phyloP scores from a whole-genome alignment of 352 stramenopile species.

The Phytophthora aleatoria region DNA sequence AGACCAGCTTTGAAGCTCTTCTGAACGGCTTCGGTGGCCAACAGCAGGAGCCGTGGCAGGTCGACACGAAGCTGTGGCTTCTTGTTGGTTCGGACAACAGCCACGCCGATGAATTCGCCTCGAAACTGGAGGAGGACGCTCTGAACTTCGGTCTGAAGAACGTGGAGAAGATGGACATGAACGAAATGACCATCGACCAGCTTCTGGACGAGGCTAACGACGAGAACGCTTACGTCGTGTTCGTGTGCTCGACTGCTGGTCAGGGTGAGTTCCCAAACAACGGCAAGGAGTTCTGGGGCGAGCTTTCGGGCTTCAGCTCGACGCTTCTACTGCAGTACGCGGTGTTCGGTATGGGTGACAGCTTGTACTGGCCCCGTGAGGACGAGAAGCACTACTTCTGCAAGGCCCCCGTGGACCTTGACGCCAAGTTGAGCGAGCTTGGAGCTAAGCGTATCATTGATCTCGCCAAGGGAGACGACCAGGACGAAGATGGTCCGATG shows the following conservation, averaged over 20 bases:
- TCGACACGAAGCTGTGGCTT: constrained; percentile 77
- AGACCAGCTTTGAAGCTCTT: constrained; percentile 82
- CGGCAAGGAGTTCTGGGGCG: constrained; percentile 79
- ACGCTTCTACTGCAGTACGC: constrained; percentile 77
- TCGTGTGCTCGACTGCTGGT: constrained; percentile 80
- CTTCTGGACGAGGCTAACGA: constrained; percentile 73
- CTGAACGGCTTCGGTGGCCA: constrained; percentile 67
- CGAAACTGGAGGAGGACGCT: constrained; percentile 75
- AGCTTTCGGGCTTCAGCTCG: constrained; percentile 57
- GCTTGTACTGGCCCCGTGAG: constrained; percentile 79
- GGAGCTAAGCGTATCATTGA: constrained; percentile 65
- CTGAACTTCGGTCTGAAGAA: constrained; percentile 73
- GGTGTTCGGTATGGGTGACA: constrained; percentile 83
- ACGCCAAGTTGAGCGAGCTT: constrained; percentile 77
- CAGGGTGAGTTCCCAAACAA: constrained; percentile 85
- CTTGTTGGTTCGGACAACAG: constrained; percentile 81
- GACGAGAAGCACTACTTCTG: constrained; percentile 89
- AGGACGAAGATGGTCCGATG: constrained; percentile 78
- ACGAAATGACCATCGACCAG: constrained; percentile 76
- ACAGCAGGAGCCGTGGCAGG: constrained; percentile 57
- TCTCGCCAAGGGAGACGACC: constrained; percentile 76
- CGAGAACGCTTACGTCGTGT: constrained; percentile 73
- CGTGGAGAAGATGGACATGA: constrained; percentile 86
- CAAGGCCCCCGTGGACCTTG: constrained; percentile 69
- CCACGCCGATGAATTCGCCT: constrained; percentile 73